Conservation (phyloP, 495 filamentous ascomycete species). For the Neurospora tetrasperma region DNA sequence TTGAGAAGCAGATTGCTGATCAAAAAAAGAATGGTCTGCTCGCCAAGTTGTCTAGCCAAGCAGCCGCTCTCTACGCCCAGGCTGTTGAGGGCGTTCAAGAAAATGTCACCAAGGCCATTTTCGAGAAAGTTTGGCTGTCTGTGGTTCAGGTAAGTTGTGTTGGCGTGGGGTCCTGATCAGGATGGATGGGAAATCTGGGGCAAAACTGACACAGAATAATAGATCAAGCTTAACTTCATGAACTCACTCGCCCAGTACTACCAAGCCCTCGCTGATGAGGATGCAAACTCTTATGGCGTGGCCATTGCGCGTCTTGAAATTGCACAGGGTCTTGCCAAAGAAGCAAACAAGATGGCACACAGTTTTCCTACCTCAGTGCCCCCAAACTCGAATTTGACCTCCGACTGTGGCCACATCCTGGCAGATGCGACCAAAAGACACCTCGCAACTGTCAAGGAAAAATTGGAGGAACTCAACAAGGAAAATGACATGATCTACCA, state of each 20-base stretch:
- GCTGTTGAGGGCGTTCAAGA: slow-evolving; percentile 84
- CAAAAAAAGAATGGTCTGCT: slow-evolving; percentile 86
- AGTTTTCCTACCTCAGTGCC: slow-evolving; percentile 72
- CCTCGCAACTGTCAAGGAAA: slow-evolving; percentile 67
- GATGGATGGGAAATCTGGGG: neutral
- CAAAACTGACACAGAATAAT: slow-evolving; percentile 3
- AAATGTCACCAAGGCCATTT: slow-evolving; percentile 81
- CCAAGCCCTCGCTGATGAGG: slow-evolving; percentile 84
- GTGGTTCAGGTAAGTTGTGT: slow-evolving; percentile 56
- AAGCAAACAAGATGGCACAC: slow-evolving; percentile 67
- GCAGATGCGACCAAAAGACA: slow-evolving; percentile 76
- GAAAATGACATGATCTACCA: slow-evolving; percentile 99
- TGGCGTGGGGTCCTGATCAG: neutral
- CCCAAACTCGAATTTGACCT: slow-evolving; percentile 68
- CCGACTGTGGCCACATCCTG: slow-evolving; percentile 66
- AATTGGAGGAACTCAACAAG: slow-evolving; percentile 62
- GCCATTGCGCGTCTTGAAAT: slow-evolving; percentile 76
- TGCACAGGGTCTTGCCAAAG: slow-evolving; percentile 63
- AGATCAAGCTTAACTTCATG: slow-evolving; percentile 79
- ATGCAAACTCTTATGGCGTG: slow-evolving; percentile 75
- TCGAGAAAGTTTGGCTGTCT: slow-evolving; percentile 90
- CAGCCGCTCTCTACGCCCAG: slow-evolving; percentile 78
- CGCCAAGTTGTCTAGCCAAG: slow-evolving; percentile 86
- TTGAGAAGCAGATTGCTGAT: slow-evolving; percentile 92
- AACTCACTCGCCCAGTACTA: slow-evolving; percentile 84